Conservation (phyloP, 257 asterid genomes). For the Oldenlandia corymbosa region DNA sequence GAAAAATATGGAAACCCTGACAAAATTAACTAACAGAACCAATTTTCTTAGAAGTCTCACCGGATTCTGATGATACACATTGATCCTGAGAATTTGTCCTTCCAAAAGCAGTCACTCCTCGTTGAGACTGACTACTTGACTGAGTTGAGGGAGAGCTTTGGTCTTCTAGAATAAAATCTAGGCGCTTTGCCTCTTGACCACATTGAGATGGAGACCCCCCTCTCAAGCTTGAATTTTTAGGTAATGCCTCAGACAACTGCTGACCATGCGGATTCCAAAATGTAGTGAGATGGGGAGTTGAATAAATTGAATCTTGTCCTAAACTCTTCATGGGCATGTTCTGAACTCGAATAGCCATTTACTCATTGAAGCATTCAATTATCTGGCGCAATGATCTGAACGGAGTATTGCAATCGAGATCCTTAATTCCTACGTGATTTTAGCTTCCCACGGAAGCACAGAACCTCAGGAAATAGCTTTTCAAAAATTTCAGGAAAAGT, state of each 20-base stretch:
- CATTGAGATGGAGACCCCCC: conserved; percentile 25
- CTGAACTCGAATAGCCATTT: conserved; percentile 32
- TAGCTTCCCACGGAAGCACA: not conserved
- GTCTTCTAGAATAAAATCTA: conserved; percentile 37
- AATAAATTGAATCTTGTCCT: conserved; percentile 3
- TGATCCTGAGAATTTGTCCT: conserved; percentile 59
- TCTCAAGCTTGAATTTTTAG: conserved; percentile 26
- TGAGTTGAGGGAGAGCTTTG: conserved; percentile 37
- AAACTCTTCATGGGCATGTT: conserved; percentile 19
- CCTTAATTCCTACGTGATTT: conserved; percentile 8
- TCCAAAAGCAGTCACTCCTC: conserved; percentile 32
- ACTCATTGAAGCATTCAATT: conserved; percentile 26
- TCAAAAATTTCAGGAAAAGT: not conserved
- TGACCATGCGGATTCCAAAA: conserved; percentile 30
- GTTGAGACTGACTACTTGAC: conserved; percentile 34
- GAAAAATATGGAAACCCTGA: not conserved
- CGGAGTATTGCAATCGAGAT: conserved; percentile 4
- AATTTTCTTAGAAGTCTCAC: conserved; percentile 24
- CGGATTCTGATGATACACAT: conserved; percentile 60
- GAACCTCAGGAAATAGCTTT: not conserved
- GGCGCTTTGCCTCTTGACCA: conserved; percentile 32
- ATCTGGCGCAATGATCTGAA: conserved; percentile 22
- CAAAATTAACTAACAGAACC: not conserved
- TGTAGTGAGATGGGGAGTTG: conserved; percentile 18
- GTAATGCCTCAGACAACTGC: conserved; percentile 20